Evolutionary conservation across 331 rosid species (phyloP).

Genomic region (Rhamnella rubrinervis): DNA sequence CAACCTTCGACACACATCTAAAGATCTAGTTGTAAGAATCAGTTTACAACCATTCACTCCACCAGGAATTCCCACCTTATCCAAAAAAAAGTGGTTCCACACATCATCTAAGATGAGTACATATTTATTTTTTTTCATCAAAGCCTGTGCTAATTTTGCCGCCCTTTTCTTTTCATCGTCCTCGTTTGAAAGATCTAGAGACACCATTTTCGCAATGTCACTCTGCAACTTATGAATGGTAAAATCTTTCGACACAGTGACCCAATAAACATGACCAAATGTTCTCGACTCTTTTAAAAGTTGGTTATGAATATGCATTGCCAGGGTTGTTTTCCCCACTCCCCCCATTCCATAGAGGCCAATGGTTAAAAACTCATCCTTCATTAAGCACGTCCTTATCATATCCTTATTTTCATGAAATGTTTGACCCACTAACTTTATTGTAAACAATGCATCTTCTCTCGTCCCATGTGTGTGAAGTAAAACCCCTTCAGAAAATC

Average conservation of each 20-base stretch:
- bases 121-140: constrained; percentile 7
- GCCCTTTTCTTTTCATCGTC: constrained; percentile 26
- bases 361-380: constrained; percentile 20
- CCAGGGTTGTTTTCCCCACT: constrained; percentile 35
- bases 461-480: constrained; percentile 16
- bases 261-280: constrained; percentile 14
- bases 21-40: constrained; percentile 26
- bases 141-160: neutral
- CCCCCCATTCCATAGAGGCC: constrained; percentile 41
- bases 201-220: constrained; percentile 12
- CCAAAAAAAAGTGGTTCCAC: constrained; percentile 23
- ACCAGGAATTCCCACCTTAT: constrained; percentile 15
- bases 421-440: constrained; percentile 22
- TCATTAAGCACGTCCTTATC: constrained; percentile 27
- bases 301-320: constrained; percentile 30
- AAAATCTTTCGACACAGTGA: constrained; percentile 20
- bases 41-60: constrained; percentile 18
- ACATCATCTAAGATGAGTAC: constrained; percentile 30
- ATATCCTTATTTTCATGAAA: constrained; percentile 16
- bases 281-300: constrained; percentile 9
- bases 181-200: constrained; percentile 12
- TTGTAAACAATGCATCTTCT: constrained; percentile 26
- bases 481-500: constrained; percentile 24
- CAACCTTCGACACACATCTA: constrained; percentile 19
- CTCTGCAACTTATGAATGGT: constrained; percentile 25